phyloP scores from a whole-genome alignment of 2,329 filamentous ascomycete species.

The Fusarium annulatum region DNA sequence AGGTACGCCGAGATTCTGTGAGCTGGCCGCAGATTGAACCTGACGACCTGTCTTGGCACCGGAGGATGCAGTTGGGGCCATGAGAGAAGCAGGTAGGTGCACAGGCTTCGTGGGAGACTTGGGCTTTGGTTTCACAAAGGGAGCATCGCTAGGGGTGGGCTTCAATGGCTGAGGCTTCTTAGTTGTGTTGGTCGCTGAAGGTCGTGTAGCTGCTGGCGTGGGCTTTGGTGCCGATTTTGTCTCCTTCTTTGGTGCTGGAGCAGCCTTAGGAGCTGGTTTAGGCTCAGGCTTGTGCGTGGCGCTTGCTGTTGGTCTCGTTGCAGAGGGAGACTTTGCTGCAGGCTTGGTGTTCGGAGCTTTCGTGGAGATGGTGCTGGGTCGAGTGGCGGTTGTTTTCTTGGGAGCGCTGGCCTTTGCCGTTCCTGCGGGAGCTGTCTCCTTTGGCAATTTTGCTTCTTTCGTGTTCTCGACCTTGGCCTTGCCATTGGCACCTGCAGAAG shows the following conservation, averaged over 20 bases:
- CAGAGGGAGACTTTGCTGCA: conserved; percentile 35
- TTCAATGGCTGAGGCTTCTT: conserved; percentile 60
- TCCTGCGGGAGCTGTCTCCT: conserved; percentile 27
- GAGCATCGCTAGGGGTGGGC: conserved; percentile 53
- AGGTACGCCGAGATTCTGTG: conserved; percentile 47
- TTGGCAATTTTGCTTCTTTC: background rate
- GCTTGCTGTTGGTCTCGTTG: conserved; percentile 39
- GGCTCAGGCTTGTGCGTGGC: conserved; percentile 41
- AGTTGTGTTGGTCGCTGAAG: conserved; percentile 47
- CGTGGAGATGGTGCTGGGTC: conserved; percentile 41
- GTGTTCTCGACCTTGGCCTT: conserved; percentile 41
- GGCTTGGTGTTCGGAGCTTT: conserved; percentile 37
- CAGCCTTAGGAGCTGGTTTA: conserved; percentile 47
- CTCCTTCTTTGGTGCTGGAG: conserved; percentile 50
- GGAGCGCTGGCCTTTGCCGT: conserved; percentile 19
- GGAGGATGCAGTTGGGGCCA: conserved; percentile 76
- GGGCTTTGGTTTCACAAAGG: conserved; percentile 68
- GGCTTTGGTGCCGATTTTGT: conserved; percentile 41
- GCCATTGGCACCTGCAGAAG: conserved; percentile 35
- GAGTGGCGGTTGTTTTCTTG: conserved; percentile 36
- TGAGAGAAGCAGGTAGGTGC: conserved; percentile 73
- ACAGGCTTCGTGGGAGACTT: conserved; percentile 77
- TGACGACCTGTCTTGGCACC: conserved; percentile 64
- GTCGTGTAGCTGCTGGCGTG: conserved; percentile 42
- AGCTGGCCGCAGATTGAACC: conserved; percentile 48